A percentile compares a stretch with the other conserved stretches of the same genome.
phyloP scores from a whole-genome alignment of 805 yeast genomes.

The Myxozyma lipomycoides region DNA sequence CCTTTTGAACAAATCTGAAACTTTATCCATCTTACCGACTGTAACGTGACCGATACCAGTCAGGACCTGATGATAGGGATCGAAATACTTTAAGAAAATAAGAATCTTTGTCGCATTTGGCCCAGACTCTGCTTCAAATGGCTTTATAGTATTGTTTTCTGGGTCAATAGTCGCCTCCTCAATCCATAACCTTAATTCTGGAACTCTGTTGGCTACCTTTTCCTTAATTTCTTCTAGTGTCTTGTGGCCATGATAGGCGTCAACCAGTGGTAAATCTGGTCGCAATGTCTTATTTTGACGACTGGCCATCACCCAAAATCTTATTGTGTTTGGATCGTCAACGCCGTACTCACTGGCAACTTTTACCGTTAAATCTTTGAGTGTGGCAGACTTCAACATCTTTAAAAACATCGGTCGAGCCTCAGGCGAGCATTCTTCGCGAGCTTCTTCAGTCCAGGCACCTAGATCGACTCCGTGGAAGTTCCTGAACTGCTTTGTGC shows the following conservation, averaged over 20 bases:
- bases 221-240: constrained; percentile 50
- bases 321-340: constrained; percentile 38
- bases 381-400: constrained; percentile 54
- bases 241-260: constrained; percentile 15
- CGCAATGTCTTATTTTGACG: constrained; percentile 71
- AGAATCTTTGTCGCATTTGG: constrained; percentile 20
- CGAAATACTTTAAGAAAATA: constrained; percentile 59
- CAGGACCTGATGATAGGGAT: constrained; percentile 50
- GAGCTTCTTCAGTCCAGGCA: constrained; percentile 48
- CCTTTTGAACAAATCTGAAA: constrained; percentile 35
- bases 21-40: constrained; percentile 48
- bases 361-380: constrained; percentile 48
- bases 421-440: constrained; percentile 36
- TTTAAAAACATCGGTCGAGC: constrained; percentile 50
- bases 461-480: constrained; percentile 75
- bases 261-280: constrained; percentile 46
- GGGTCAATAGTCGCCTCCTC: constrained; percentile 48
- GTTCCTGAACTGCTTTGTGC: constrained; percentile 50
- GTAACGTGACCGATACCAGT: constrained; percentile 61
- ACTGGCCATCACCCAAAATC: constrained; percentile 62
- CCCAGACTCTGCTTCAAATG: constrained; percentile 25
- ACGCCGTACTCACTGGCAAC: constrained; percentile 47
- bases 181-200: constrained; percentile 56
- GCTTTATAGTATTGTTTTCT: constrained; percentile 9
- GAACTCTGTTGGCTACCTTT: constrained; percentile 46